Conservation (phyloP, 2,329 filamentous ascomycete genomes). For the Ascocoryne sarcoides region DNA sequence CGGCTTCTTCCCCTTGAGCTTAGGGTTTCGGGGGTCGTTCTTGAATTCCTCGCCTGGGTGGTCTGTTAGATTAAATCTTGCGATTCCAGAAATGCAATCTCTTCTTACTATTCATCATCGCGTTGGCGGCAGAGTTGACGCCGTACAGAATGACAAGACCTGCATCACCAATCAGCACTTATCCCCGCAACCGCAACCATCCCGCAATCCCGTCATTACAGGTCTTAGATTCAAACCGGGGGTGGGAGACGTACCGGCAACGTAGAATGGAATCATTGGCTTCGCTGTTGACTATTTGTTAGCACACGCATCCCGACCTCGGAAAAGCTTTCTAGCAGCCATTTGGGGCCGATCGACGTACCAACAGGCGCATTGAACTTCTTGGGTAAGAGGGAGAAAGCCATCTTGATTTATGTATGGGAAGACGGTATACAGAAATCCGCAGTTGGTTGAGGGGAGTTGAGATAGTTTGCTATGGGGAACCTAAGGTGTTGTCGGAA, state of each 20-base stretch:
- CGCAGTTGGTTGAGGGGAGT: conserved; percentile 5
- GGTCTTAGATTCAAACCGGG: conserved; percentile 1
- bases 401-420: conserved; percentile 51
- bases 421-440: conserved; percentile 28
- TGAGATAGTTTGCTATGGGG: conserved; percentile 11
- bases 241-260: conserved; percentile 64
- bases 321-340: conserved; percentile 10
- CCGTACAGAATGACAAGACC: conserved; percentile 84
- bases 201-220: background rate
- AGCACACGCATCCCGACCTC: conserved; percentile 12
- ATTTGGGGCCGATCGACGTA: conserved; percentile 60
- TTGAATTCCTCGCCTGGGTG: conserved; percentile 79
- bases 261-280: conserved; percentile 90
- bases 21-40: conserved; percentile 90
- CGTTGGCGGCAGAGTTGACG: conserved; percentile 73
- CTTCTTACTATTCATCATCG: conserved; percentile 68
- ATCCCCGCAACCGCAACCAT: background rate
- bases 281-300: conserved; percentile 49
- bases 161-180: conserved; percentile 31
- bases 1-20: conserved; percentile 30
- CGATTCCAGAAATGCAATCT: background rate
- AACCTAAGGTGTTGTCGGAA: conserved; percentile 8
- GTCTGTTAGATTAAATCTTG: conserved; percentile 2
- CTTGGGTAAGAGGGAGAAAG: conserved; percentile 71
- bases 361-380: conserved; percentile 73